A percentile compares a stretch with the other conserved stretches of the same genome.
Conservation (phyloP, 2,329 filamentous ascomycete genomes). For the Emmonsia crescens region DNA sequence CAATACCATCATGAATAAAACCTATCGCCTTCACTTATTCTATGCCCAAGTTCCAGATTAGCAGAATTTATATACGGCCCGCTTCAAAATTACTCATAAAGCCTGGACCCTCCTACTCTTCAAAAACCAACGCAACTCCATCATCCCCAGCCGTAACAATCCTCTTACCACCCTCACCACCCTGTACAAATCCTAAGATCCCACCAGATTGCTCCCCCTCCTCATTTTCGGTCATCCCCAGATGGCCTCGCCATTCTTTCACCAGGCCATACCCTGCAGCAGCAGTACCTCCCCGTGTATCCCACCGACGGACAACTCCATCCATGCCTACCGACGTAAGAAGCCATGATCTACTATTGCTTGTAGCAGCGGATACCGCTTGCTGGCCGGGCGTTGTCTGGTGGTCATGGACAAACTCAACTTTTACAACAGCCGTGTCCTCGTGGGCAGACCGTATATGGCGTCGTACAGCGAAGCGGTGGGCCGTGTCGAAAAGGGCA, state of each 20-base stretch:
- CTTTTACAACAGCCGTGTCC: conserved; percentile 81
- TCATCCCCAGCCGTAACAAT: conserved; percentile 91
- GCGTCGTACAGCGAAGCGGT: conserved; percentile 75
- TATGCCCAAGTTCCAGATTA: neutral
- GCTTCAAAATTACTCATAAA: neutral
- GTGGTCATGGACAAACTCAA: conserved; percentile 64
- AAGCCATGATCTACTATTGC: conserved; percentile 48
- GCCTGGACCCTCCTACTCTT: conserved; percentile 18
- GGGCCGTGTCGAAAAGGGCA: conserved; percentile 73
- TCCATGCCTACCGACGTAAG: conserved; percentile 88
- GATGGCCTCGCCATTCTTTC: conserved; percentile 83
- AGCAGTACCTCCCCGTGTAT: conserved; percentile 58
- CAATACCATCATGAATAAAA: neutral
- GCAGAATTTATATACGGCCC: neutral
- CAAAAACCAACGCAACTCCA: conserved; percentile 37
- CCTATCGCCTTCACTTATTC: neutral
- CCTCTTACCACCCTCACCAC: conserved; percentile 53
- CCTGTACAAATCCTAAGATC: conserved; percentile 81
- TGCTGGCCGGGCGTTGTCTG: conserved; percentile 23
- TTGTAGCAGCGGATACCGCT: conserved; percentile 18
- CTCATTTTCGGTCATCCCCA: conserved; percentile 30
- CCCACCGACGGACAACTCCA: conserved; percentile 82
- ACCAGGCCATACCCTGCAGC: conserved; percentile 59
- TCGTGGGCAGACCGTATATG: conserved; percentile 76
- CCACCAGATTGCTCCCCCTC: conserved; percentile 73